phyloP scores from a whole-genome alignment of 495 filamentous ascomycete species.

The Glutinoglossum americanum region DNA sequence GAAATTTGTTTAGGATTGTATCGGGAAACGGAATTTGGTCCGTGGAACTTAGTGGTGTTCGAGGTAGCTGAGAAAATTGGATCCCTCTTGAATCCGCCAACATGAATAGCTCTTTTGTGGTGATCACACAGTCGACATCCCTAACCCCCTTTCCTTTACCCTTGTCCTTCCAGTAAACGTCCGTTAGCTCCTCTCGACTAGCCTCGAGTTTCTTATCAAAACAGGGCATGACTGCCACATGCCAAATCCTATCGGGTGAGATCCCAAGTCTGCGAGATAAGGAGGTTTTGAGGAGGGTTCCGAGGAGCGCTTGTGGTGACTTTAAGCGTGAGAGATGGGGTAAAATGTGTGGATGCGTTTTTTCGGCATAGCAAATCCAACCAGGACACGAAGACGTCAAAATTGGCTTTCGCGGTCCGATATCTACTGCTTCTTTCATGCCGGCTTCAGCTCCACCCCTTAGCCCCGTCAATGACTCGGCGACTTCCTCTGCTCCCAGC shows the following conservation, averaged over 20 bases:
- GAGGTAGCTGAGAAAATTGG: slow-evolving; percentile 46
- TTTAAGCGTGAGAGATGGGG: slow-evolving; percentile 82
- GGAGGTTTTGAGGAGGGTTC: slow-evolving; percentile 71
- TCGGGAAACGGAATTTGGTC: slow-evolving; percentile 41
- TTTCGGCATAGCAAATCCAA: slow-evolving; percentile 97
- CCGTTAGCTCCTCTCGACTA: slow-evolving; percentile 77
- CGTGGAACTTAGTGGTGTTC: slow-evolving; percentile 22
- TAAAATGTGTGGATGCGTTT: slow-evolving; percentile 81
- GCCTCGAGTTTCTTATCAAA: slow-evolving; percentile 99
- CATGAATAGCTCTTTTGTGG: slow-evolving; percentile 75
- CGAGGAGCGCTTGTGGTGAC: slow-evolving; percentile 79
- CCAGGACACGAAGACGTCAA: slow-evolving; percentile 84
- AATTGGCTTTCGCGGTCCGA: slow-evolving; percentile 42
- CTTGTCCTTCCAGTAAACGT: slow-evolving; percentile 39
- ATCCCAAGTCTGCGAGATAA: slow-evolving; percentile 49
- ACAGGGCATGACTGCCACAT: slow-evolving; percentile 89
- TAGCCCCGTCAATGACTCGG: slow-evolving; percentile 19
- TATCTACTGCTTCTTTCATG: slow-evolving; percentile 8
- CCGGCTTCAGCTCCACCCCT: not conserved
- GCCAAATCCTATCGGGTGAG: slow-evolving; percentile 67
- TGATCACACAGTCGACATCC: slow-evolving; percentile 96
- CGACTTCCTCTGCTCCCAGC: slow-evolving; percentile 59
- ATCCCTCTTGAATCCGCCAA: slow-evolving; percentile 59
- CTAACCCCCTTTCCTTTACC: slow-evolving; percentile 31
- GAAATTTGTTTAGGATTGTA: slow-evolving; percentile 38